Conservation (phyloP, 2,329 filamentous ascomycete genomes). For the Dactylellina sp. region DNA sequence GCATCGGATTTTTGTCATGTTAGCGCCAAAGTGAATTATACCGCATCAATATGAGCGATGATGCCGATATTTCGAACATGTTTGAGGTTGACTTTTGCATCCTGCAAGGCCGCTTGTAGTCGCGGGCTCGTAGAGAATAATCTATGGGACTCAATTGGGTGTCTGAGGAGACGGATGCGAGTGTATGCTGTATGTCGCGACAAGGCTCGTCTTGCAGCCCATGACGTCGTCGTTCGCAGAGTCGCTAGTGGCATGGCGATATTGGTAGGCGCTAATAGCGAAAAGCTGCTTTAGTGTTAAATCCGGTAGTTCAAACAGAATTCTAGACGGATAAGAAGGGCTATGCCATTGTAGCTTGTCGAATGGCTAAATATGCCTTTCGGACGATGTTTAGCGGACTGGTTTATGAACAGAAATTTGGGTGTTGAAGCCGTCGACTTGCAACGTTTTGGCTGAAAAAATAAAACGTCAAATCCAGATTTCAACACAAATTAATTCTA, state of each 20-base stretch:
- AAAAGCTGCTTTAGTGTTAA: too few relatives aligned
- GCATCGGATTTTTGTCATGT: conserved; percentile 64
- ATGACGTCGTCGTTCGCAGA: conserved; percentile 37
- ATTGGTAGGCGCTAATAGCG: neutral
- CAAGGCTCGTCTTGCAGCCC: conserved; percentile 26
- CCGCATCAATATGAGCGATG: conserved; percentile 97
- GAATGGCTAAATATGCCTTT: neutral
- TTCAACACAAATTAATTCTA: too few relatives aligned
- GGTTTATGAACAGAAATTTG: too few relatives aligned
- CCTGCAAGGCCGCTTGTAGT: conserved; percentile 32
- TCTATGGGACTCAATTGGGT: conserved; percentile 32
- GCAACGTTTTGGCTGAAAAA: too few relatives aligned
- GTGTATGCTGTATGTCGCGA: conserved; percentile 23
- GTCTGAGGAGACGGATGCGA: conserved; percentile 33
- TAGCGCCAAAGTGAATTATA: too few relatives aligned
- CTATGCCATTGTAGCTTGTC: neutral
- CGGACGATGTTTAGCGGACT: too few relatives aligned
- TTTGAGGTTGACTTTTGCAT: conserved; percentile 51
- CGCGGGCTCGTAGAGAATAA: conserved; percentile 37
- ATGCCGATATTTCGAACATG: conserved; percentile 94
- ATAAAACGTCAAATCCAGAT: too few relatives aligned
- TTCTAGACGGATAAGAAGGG: neutral
- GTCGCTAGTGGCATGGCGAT: conserved; percentile 32
- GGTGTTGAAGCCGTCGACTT: too few relatives aligned
- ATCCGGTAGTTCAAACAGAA: too few relatives aligned